Conservation (phyloP, 2,329 filamentous ascomycete species). For the Penicillium corylophilum region DNA sequence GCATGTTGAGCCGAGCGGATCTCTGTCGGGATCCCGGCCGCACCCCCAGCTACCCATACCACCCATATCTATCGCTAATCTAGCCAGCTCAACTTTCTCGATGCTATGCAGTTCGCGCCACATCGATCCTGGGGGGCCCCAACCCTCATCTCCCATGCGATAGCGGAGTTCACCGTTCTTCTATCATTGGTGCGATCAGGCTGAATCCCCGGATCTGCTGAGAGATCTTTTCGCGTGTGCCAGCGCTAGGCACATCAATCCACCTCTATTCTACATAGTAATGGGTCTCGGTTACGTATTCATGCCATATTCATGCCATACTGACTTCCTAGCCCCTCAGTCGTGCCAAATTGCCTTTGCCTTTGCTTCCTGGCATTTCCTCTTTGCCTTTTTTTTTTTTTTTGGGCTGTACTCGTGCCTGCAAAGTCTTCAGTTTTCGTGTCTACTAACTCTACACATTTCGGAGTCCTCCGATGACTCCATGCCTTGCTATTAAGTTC, state of each 20-base stretch:
- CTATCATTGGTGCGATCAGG: conserved; percentile 11
- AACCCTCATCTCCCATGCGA: neutral
- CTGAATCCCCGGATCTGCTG: conserved; percentile 11
- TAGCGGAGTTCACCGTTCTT: conserved; percentile 17
- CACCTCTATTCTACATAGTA: neutral
- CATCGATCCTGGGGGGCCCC: neutral
- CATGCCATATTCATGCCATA: neutral
- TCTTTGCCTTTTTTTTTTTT: neutral
- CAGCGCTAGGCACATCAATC: neutral
- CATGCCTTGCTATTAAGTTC: neutral
- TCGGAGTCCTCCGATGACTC: neutral
- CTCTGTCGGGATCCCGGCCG: neutral
- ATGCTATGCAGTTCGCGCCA: neutral
- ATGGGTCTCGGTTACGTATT: neutral
- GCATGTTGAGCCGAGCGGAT: conserved; percentile 8
- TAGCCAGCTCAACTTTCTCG: neutral
- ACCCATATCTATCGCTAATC: neutral
- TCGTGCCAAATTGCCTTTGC: neutral
- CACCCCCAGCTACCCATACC: neutral
- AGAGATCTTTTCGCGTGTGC: neutral
- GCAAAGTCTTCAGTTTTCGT: neutral
- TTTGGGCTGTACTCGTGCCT: neutral
- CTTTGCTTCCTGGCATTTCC: too few relatives aligned
- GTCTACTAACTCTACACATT: neutral
- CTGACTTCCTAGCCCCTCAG: neutral